A percentile compares a stretch with the other conserved stretches of the same genome.
These are phyloP conservation scores for Populus hybrid DNA, from an alignment of 441 rosid species.

Conservation along the genomic window DNA sequence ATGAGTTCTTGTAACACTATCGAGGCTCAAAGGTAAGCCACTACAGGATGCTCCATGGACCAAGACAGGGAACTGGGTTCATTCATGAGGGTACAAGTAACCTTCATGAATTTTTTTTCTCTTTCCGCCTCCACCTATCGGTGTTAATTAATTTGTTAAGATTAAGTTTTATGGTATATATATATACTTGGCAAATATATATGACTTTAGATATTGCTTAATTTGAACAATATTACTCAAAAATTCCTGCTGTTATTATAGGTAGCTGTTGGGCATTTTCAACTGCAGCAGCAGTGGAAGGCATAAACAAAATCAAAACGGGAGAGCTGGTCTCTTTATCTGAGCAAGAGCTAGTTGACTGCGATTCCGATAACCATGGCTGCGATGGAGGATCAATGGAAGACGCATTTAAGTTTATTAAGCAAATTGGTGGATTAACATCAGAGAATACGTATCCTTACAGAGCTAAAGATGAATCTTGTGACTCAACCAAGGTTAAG, in stretches of 20 bases:
- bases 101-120: conserved; percentile 16
- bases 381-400: conserved; percentile 86
- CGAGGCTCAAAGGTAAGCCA: conserved; percentile 73
- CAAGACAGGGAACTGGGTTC: conserved; percentile 30
- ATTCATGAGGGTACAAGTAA: conserved; percentile 35
- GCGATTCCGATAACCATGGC: conserved; percentile 58
- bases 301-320: conserved; percentile 65
- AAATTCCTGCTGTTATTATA: conserved; percentile 5
- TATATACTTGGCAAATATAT: no score
- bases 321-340: conserved; percentile 55
- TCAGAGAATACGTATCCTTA: conserved; percentile 64
- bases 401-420: conserved; percentile 59
- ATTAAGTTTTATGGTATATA: no score
- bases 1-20: conserved; percentile 51
- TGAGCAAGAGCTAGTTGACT: conserved; percentile 72
- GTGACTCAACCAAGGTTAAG: conserved; percentile 42
- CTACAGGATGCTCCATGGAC: conserved; percentile 51
- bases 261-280: conserved; percentile 95
- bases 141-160: no score
- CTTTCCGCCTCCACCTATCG: background rate
- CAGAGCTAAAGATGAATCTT: conserved; percentile 39
- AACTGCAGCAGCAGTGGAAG: conserved; percentile 72
- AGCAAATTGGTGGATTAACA: conserved; percentile 59
- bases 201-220: background rate
- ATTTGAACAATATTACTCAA: background rate